These are phyloP conservation scores for Globisporangium megalacanthum DNA, from an alignment of 352 stramenopile species.

Conservation along the genomic window DNA sequence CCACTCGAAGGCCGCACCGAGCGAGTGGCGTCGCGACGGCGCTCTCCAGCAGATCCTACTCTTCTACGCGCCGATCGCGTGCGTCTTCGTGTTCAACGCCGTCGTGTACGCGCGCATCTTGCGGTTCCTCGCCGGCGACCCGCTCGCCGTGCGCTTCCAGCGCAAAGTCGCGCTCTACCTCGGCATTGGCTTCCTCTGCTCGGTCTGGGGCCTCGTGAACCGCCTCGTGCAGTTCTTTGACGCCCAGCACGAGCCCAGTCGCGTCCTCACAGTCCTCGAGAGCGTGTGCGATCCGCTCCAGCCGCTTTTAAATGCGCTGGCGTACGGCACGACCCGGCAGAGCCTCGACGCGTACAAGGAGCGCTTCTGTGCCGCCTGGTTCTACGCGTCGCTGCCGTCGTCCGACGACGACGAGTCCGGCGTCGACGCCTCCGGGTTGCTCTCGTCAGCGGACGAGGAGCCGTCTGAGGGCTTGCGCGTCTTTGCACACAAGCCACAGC, in stretches of 20 bases:
- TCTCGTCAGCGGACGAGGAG: slow-evolving; percentile 9
- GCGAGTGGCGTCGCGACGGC: slow-evolving; percentile 36
- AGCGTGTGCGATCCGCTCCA: slow-evolving; percentile 69
- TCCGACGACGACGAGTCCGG: slow-evolving; percentile 60
- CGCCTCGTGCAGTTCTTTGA: slow-evolving; percentile 57
- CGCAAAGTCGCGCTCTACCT: slow-evolving; percentile 61
- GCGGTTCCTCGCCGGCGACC: slow-evolving; percentile 51
- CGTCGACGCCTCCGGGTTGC: slow-evolving; percentile 36
- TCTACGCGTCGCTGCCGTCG: slow-evolving; percentile 53
- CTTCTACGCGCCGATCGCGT: slow-evolving; percentile 59
- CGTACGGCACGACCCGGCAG: slow-evolving; percentile 69
- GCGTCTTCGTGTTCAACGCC: slow-evolving; percentile 67
- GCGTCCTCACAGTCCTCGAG: slow-evolving; percentile 55
- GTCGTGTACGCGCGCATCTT: slow-evolving; percentile 54
- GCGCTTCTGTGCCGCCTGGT: slow-evolving; percentile 57
- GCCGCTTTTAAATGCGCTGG: slow-evolving; percentile 59
- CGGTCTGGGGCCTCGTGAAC: slow-evolving; percentile 65
- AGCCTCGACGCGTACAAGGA: slow-evolving; percentile 70
- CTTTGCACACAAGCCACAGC: slow-evolving; percentile 7
- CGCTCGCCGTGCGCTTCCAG: slow-evolving; percentile 54
- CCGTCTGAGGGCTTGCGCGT: slow-evolving; percentile 2
- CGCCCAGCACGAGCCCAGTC: slow-evolving; percentile 37
- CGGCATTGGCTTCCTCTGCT: slow-evolving; percentile 67
- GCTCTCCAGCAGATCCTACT: slow-evolving; percentile 57
- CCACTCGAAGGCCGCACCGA: slow-evolving; percentile 24